Evolutionary conservation across 169 alveolate genomes (phyloP).

Genomic region (Babesia gibsoni): DNA sequence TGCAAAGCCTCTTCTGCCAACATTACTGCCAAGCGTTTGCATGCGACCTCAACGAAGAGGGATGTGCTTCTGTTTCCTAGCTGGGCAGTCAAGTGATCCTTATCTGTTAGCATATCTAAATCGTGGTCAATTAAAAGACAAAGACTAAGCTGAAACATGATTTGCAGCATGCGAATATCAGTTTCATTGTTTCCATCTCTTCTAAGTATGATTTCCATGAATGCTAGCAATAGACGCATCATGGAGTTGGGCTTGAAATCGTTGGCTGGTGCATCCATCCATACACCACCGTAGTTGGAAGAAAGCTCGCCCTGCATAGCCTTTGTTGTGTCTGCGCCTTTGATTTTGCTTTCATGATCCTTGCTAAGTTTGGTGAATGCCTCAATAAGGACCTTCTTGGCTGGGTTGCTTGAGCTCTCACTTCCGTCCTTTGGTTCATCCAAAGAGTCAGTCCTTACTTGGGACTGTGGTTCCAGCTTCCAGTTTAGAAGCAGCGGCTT

Average conservation of each 20-base stretch:
- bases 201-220: constrained; percentile 42
- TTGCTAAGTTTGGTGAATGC: constrained; percentile 57
- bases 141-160: constrained; percentile 52
- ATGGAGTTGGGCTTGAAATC: constrained; percentile 61
- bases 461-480: constrained; percentile 55
- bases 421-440: neutral
- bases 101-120: constrained; percentile 26
- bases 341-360: constrained; percentile 7
- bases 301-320: constrained; percentile 61
- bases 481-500: constrained; percentile 73
- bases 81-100: constrained; percentile 22
- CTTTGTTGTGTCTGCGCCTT: constrained; percentile 32
- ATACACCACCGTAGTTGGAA: constrained; percentile 66
- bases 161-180: constrained; percentile 43
- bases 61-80: constrained; percentile 41
- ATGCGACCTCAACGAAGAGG: constrained; percentile 50
- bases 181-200: constrained; percentile 23
- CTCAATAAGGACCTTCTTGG: constrained; percentile 48
- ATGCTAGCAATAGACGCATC: constrained; percentile 32
- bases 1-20: constrained; percentile 38
- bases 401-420: constrained; percentile 5
- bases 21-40: constrained; percentile 52
- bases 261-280: constrained; percentile 65
- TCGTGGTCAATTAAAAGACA: constrained; percentile 53
- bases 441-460: constrained; percentile 17